Conservation (phyloP, 2,329 filamentous ascomycete species). For the Parastagonospora nodorum region DNA sequence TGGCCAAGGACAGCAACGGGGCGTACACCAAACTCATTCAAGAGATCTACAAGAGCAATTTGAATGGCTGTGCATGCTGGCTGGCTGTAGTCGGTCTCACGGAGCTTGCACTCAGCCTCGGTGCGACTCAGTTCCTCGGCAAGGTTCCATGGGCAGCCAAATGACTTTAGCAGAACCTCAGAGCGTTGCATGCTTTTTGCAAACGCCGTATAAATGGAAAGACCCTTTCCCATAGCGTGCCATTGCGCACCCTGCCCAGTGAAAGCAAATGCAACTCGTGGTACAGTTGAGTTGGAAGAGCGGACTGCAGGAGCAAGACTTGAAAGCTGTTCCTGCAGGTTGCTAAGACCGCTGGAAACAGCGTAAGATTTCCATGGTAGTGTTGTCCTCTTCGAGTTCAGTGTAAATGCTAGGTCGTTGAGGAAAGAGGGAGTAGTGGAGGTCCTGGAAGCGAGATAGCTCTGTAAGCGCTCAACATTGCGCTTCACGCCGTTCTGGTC, state of each 20-base stretch:
- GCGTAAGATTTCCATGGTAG: constrained; percentile 14
- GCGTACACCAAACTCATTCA: constrained; percentile 17
- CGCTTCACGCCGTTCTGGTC: background rate
- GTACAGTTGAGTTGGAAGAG: constrained; percentile 1
- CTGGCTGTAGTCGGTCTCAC: constrained; percentile 21
- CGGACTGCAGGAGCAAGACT: too few relatives aligned
- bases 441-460: background rate
- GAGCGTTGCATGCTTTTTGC: constrained; percentile 3
- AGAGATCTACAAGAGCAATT: constrained; percentile 23
- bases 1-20: constrained; percentile 30
- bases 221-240: constrained; percentile 27
- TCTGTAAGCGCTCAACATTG: background rate
- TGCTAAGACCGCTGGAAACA: background rate
- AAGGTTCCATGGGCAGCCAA: constrained; percentile 6
- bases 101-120: constrained; percentile 3
- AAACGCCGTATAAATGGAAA: constrained; percentile 21
- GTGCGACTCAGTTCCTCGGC: constrained; percentile 18
- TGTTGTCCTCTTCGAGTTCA: constrained; percentile 7
- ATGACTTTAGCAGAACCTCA: constrained; percentile 4
- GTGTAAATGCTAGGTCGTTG: constrained; percentile 13
- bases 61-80: constrained; percentile 26
- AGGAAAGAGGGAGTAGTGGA: background rate
- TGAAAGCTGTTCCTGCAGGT: background rate
- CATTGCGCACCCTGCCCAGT: constrained; percentile 42
- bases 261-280: constrained; percentile 19